Evolutionary conservation across 208 protist species (phyloP).

Genomic region (Hexamita inflata): DNA sequence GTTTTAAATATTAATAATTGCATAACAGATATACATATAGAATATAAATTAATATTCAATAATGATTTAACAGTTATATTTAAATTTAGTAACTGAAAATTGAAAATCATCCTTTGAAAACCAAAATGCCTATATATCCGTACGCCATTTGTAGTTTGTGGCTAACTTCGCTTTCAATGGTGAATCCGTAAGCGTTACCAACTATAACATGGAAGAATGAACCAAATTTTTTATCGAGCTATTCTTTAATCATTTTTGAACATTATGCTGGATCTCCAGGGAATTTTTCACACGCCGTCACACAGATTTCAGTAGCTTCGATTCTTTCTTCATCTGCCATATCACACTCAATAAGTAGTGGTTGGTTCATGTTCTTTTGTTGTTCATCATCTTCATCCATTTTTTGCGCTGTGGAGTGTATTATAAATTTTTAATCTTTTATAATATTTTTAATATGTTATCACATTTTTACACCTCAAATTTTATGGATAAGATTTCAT

Average conservation of each 20-base stretch:
- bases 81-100: neutral
- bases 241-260: slow-evolving; percentile 3
- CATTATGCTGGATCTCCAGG: slow-evolving; percentile 4
- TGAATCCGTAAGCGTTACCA: slow-evolving; percentile 2
- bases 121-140: slow-evolving; percentile 4
- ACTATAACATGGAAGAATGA: slow-evolving; percentile 8
- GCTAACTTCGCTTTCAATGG: neutral
- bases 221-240: slow-evolving; percentile 20
- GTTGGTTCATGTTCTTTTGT: slow-evolving; percentile 1
- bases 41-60: no score
- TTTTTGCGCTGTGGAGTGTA: no score
- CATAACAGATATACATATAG: no score
- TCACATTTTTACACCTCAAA: no score
- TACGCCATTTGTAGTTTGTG: slow-evolving; percentile 22
- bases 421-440: no score
- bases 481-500: no score
- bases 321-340: slow-evolving; percentile 16
- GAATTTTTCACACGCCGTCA: slow-evolving; percentile 21
- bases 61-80: no score
- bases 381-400: slow-evolving; percentile 11
- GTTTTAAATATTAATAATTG: no score
- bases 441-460: no score
- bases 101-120: slow-evolving; percentile 4
- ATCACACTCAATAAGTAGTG: slow-evolving; percentile 15
- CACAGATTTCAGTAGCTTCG: slow-evolving; percentile 10